Percentiles rank a stretch among this genome's conserved stretches.
Conservation (phyloP, 2,329 filamentous ascomycete genomes). For the Trichoderma citrinoviride region DNA sequence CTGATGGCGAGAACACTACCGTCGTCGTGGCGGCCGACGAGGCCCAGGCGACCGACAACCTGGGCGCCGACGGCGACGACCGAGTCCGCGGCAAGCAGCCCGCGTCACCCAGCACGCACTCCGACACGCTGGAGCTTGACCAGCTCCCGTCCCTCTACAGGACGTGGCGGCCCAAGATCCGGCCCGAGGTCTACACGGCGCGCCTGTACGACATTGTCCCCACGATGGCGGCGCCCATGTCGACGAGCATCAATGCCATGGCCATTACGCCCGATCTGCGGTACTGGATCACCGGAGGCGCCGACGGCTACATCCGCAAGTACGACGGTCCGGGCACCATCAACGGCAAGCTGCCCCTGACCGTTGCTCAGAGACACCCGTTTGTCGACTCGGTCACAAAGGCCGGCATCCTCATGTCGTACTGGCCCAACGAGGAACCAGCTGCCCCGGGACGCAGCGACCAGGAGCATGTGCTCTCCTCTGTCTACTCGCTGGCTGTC, state of each 20-base stretch:
- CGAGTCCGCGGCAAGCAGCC: conserved; percentile 22
- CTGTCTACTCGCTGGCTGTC: conserved; percentile 90
- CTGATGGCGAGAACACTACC: conserved; percentile 40
- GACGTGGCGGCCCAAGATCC: conserved; percentile 57
- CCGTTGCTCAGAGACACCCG: conserved; percentile 91
- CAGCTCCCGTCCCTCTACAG: conserved; percentile 23
- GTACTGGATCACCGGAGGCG: conserved; percentile 91
- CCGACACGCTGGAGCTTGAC: conserved; percentile 30
- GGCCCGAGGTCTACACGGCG: conserved; percentile 75
- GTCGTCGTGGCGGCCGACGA: conserved; percentile 26
- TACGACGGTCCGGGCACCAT: conserved; percentile 95
- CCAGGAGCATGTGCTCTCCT: conserved; percentile 68
- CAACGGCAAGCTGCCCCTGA: conserved; percentile 89
- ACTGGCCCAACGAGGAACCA: conserved; percentile 97
- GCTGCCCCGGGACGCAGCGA: conserved; percentile 40
- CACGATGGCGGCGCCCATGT: conserved; percentile 93
- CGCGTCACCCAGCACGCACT: conserved; percentile 25
- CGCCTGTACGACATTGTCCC: conserved; percentile 90
- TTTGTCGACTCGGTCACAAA: conserved; percentile 98
- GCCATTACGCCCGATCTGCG: conserved; percentile 90
- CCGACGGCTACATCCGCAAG: conserved; percentile 93
- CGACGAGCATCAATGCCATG: conserved; percentile 91
- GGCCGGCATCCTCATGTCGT: conserved; percentile 88
- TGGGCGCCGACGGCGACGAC: conserved; percentile 22
- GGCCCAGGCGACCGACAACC: conserved; percentile 25